These are phyloP conservation scores for Coemansia sp. DNA, from an alignment of 192 early-diverging fungal species.

Conservation along the genomic window DNA sequence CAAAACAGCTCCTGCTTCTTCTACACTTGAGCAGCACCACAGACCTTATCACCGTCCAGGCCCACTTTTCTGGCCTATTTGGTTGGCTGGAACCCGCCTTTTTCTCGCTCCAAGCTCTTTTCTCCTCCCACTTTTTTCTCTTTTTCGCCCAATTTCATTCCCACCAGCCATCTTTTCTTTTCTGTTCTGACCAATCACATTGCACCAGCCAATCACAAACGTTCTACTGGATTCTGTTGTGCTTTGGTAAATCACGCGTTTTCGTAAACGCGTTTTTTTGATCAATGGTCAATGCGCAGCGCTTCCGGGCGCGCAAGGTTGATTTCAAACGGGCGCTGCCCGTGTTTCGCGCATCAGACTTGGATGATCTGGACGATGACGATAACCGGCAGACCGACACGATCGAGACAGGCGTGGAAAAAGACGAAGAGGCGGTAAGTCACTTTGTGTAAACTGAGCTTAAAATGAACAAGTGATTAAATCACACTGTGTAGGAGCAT, in stretches of 20 bases:
- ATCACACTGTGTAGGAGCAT: slow-evolving; percentile 68
- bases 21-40: too few species aligned
- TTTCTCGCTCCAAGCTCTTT: background rate
- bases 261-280: too few species aligned
- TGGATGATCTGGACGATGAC: slow-evolving; percentile 81
- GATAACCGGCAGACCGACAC: slow-evolving; percentile 56
- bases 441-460: too few species aligned
- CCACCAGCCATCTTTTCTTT: background rate
- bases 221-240: background rate
- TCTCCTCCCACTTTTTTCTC: background rate
- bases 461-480: background rate
- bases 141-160: slow-evolving; percentile 4
- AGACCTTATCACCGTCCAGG: too few species aligned
- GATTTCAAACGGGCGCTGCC: slow-evolving; percentile 80
- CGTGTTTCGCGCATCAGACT: slow-evolving; percentile 78
- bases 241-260: background rate
- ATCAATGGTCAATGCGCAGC: slow-evolving; percentile 53
- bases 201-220: slow-evolving; percentile 20
- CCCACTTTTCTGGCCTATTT: too few species aligned
- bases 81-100: too few species aligned
- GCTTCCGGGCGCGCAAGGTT: slow-evolving; percentile 84
- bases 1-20: too few species aligned
- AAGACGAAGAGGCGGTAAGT: slow-evolving; percentile 84
- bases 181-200: slow-evolving; percentile 17
- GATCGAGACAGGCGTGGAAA: slow-evolving; percentile 91